Conservation (phyloP, 2,329 filamentous ascomycete genomes). For the Graphilbum ipis-grandicollis region DNA sequence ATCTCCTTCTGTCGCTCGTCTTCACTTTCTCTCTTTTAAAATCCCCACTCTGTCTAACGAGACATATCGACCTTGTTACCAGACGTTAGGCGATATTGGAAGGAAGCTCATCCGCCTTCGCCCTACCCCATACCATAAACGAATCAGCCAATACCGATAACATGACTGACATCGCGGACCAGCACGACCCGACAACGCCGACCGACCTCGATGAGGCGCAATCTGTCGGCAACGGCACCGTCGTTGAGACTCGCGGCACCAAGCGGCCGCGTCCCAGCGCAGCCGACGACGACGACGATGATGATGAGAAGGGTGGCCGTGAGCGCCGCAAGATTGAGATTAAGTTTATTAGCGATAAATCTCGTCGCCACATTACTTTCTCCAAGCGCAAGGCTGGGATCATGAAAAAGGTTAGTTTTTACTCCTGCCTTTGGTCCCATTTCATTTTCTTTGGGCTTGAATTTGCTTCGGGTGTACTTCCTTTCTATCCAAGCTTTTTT, state of each 20-base stretch:
- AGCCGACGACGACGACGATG: conserved; percentile 88
- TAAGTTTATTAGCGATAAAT: conserved; percentile 99
- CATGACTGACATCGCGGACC: conserved; percentile 68
- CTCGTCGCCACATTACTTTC: conserved; percentile 96
- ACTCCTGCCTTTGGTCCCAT: neutral
- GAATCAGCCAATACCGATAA: neutral
- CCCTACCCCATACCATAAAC: too few relatives aligned
- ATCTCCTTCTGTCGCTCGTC: too few relatives aligned
- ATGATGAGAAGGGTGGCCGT: conserved; percentile 93
- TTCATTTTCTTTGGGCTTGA: neutral
- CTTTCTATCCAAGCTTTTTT: neutral
- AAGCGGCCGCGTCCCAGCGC: conserved; percentile 75
- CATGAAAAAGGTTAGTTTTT: conserved; percentile 81
- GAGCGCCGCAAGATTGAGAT: conserved; percentile 99
- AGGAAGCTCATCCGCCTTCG: too few relatives aligned
- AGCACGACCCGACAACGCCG: conserved; percentile 60
- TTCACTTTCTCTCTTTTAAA: too few relatives aligned
- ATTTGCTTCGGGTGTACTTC: too few relatives aligned
- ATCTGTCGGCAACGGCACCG: conserved; percentile 53
- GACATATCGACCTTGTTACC: too few relatives aligned
- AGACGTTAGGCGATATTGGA: too few relatives aligned
- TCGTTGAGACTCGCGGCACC: conserved; percentile 59
- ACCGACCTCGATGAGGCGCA: conserved; percentile 58
- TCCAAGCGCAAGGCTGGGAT: conserved; percentile 99
- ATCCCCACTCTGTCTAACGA: too few relatives aligned